Base-by-base conservation (phyloP, 2,329 filamentous ascomycete species). In the Cercospora sp. region DNA sequence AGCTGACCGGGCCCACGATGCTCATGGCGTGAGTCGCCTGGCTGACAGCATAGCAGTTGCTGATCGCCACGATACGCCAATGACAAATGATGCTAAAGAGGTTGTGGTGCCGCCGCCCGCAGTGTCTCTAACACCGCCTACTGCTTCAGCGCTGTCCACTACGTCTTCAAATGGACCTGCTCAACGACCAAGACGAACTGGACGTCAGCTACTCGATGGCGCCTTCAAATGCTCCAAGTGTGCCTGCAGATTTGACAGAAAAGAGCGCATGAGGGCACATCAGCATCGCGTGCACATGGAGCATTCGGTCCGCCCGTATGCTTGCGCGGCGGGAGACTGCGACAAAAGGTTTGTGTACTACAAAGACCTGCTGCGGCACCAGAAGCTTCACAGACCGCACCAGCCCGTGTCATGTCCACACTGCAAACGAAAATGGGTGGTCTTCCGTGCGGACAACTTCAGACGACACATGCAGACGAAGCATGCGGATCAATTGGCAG, bases 291-390 rank as follows among this genome's bases (percentile, higher is more conserved):
- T 65, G 4, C 67, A 69, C 48, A 16, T 53, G 16, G 39, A 36
- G 5, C 18, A 60, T n/a, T 18, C 26, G 5, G 26, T 42, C 10
- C 62, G 62, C 4, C 58, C 64, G 10, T 53, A 67, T 33, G 57
- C 23, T 16, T 67, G 65, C 13, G 5, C 8, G 1, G 59, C 51
- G 42, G 36, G 33, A 10, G 31, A 18, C 9, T 69, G 68, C 36
- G 23, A 18, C 7, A 42, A 33, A 55, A 57, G 55, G 10, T 69
- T 69, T n/a, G 18, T 65, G 31, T 12, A 66, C 30, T 63, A 65
- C 6, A 71, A 71, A 58, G 69, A 71, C 39, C 64, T 65, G 12
- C 18, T 45, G 13, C 31, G 68, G 9, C 69, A 70, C 33, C 30
- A 9, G 16, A 23, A 39, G 18, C 64, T 23, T 6, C 69, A 70